These are phyloP conservation scores for Podaxis carcinomalis DNA, from an alignment of 768 basidiomycete genomes.

Conservation along the genomic window DNA sequence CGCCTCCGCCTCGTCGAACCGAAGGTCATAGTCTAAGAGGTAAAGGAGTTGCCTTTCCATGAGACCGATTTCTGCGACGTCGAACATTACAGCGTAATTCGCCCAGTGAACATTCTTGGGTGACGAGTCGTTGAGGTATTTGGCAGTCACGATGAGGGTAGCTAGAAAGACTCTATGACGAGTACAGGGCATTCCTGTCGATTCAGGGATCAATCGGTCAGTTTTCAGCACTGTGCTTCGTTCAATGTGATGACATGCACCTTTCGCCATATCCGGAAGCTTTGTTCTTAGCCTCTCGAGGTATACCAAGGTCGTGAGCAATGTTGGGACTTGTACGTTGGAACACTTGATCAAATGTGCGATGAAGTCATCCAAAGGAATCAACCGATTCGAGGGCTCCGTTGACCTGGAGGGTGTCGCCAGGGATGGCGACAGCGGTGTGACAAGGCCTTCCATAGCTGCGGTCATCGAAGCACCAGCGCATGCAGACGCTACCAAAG, in stretches of 20 bases:
- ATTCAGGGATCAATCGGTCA: constrained; percentile 11
- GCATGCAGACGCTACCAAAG: not conserved
- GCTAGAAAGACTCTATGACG: constrained; percentile 95
- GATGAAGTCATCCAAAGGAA: constrained; percentile 83
- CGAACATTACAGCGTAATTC: constrained; percentile 69
- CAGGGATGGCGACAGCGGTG: constrained; percentile 39
- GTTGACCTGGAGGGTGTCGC: not conserved
- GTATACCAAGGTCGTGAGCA: constrained; percentile 88
- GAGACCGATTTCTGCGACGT: constrained; percentile 78
- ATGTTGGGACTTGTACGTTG: constrained; percentile 86
- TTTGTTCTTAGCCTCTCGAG: constrained; percentile 81
- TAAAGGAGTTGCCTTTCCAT: constrained; percentile 97
- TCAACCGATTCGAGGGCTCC: constrained; percentile 22
- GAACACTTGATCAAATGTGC: constrained; percentile 71
- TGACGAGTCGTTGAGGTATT: constrained; percentile 96
- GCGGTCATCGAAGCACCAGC: not conserved
- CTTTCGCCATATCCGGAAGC: constrained; percentile 81
- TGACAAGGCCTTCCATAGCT: constrained; percentile 39
- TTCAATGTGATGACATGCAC: constrained; percentile 38
- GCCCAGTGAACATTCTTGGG: constrained; percentile 97
- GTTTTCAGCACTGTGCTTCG: not conserved
- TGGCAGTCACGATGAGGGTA: constrained; percentile 90
- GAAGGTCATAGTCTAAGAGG: constrained; percentile 89
- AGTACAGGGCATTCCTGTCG: constrained; percentile 77
- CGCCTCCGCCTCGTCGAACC: constrained; percentile 83